Evolutionary conservation across 352 stramenopile genomes (phyloP).

Genomic region (Hyaloperonospora brassicae): DNA sequence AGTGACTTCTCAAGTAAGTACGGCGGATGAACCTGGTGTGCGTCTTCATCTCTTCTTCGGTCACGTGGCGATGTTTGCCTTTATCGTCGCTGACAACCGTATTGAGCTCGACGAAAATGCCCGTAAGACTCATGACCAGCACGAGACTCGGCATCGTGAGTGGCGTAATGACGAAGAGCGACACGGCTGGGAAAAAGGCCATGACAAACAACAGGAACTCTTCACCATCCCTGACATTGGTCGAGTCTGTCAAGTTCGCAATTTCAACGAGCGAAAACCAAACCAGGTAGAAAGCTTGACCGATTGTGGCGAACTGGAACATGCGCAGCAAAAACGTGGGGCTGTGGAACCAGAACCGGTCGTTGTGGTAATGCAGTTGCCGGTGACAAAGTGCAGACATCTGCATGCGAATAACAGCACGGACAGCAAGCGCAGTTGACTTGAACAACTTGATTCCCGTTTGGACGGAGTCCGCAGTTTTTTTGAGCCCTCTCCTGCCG

Average conservation of each 20-base stretch:
- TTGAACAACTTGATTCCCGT: slow-evolving; percentile 37
- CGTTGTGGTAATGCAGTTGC: slow-evolving; percentile 73
- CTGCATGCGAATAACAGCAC: slow-evolving; percentile 74
- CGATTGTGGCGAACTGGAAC: slow-evolving; percentile 83
- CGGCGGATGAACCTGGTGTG: slow-evolving; percentile 62
- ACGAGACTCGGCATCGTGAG: slow-evolving; percentile 84
- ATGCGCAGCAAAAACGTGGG: slow-evolving; percentile 60
- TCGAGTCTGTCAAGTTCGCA: slow-evolving; percentile 27
- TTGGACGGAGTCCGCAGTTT: slow-evolving; percentile 10
- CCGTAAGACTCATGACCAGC: slow-evolving; percentile 80
- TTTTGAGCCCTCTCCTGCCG: slow-evolving; percentile 2
- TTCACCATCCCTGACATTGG: slow-evolving; percentile 9
- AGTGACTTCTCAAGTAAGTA: slow-evolving; percentile 60
- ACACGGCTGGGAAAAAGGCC: slow-evolving; percentile 51
- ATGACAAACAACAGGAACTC: slow-evolving; percentile 45
- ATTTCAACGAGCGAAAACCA: slow-evolving; percentile 77
- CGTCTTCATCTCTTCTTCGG: slow-evolving; percentile 49
- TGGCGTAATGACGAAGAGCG: slow-evolving; percentile 71
- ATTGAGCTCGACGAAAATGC: slow-evolving; percentile 82
- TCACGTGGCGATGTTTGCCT: slow-evolving; percentile 21
- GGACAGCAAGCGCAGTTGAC: slow-evolving; percentile 48
- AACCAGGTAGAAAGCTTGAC: slow-evolving; percentile 80
- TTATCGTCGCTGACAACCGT: slow-evolving; percentile 18
- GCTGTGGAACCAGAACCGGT: slow-evolving; percentile 80
- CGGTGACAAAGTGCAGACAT: slow-evolving; percentile 82